These are phyloP conservation scores for Pseudogymnoascus sp. DNA, from an alignment of 2,329 filamentous ascomycete species.

Conservation along the genomic window DNA sequence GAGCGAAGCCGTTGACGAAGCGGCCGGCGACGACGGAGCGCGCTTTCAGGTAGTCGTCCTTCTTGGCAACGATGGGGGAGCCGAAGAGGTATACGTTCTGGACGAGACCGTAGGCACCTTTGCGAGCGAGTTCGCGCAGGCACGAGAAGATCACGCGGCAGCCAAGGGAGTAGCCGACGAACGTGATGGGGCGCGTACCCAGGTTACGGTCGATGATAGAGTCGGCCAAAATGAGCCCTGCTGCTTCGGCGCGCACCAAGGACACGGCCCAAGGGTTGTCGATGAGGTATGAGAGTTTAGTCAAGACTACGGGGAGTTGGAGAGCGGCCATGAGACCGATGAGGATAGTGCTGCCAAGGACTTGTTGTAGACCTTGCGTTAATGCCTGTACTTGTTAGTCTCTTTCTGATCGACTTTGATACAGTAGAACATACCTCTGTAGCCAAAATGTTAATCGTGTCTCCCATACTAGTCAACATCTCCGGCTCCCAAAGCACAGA, in stretches of 20 bases:
- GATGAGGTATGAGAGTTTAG: slow-evolving; percentile 91
- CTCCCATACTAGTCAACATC: slow-evolving; percentile 95
- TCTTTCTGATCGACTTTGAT: background rate
- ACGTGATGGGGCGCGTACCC: slow-evolving; percentile 81
- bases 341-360: slow-evolving; percentile 83
- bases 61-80: slow-evolving; percentile 82
- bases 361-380: slow-evolving; percentile 91
- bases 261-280: slow-evolving; percentile 99
- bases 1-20: slow-evolving; percentile 90
- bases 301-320: slow-evolving; percentile 83
- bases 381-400: slow-evolving; percentile 58
- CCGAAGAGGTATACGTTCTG: slow-evolving; percentile 97
- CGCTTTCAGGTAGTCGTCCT: slow-evolving; percentile 77
- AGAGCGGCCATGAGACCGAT: slow-evolving; percentile 86
- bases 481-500: slow-evolving; percentile 97
- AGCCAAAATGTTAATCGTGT: slow-evolving; percentile 95
- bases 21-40: slow-evolving; percentile 82
- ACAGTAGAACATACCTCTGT: slow-evolving; percentile 63
- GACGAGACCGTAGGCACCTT: slow-evolving; percentile 76
- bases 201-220: slow-evolving; percentile 87
- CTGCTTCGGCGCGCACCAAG: slow-evolving; percentile 77
- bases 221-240: slow-evolving; percentile 88
- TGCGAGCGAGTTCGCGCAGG: slow-evolving; percentile 74
- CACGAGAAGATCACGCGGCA: slow-evolving; percentile 89
- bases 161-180: slow-evolving; percentile 91